Conservation (phyloP, 2,329 filamentous ascomycete genomes). For the Calonectria crousiana region DNA sequence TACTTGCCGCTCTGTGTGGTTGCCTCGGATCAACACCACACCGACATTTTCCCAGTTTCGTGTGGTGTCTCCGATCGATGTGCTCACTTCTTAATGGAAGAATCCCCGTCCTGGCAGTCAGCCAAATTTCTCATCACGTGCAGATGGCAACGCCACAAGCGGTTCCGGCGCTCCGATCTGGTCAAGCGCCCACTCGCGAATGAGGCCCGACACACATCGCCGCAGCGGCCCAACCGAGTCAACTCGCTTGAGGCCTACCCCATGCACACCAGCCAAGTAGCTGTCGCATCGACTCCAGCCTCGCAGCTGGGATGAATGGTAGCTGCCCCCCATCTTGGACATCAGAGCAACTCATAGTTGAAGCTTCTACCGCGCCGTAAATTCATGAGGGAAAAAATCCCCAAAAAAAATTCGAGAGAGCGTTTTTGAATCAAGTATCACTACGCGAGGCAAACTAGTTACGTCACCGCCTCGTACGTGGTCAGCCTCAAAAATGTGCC, state of each 20-base stretch:
- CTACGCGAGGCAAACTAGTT: conserved; percentile 2
- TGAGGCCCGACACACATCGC: conserved; percentile 27
- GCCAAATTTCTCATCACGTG: conserved; percentile 35
- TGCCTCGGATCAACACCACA: conserved; percentile 33
- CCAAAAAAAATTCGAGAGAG: background rate
- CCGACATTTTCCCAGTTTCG: conserved; percentile 43
- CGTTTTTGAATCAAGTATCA: background rate
- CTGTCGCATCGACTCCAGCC: conserved; percentile 5
- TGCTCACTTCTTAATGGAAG: conserved; percentile 21
- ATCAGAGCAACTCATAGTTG: background rate
- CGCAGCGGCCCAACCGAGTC: conserved; percentile 30
- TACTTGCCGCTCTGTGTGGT: conserved; percentile 21
- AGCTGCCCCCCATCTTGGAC: background rate
- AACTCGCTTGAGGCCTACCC: conserved; percentile 12
- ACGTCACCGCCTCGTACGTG: conserved; percentile 9
- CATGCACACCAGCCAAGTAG: conserved; percentile 8
- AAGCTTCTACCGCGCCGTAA: conserved; percentile 5
- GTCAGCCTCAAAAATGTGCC: conserved; percentile 12
- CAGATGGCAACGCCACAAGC: conserved; percentile 28
- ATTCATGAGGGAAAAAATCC: background rate
- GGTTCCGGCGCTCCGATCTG: conserved; percentile 26
- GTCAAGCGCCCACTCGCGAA: conserved; percentile 21
- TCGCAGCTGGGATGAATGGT: conserved; percentile 8
- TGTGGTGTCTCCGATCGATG: conserved; percentile 31
- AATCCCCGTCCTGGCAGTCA: conserved; percentile 29